These are phyloP conservation scores for Garcia nutans DNA, from an alignment of 345 rosid genomes.

Conservation along the genomic window DNA sequence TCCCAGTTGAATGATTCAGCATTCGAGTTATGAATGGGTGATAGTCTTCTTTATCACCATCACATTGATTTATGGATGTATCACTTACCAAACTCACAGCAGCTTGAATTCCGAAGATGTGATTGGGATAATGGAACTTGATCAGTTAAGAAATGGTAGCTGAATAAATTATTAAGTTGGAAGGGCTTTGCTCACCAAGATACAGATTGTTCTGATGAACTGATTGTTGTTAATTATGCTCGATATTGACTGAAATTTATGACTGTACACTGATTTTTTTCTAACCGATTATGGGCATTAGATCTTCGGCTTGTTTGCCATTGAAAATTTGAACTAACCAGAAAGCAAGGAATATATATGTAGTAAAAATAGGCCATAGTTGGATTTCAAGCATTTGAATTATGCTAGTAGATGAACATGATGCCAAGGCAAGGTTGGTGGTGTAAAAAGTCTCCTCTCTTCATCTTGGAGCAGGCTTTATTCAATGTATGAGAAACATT, in stretches of 20 bases:
- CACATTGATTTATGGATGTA: no score
- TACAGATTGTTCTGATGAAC: neutral
- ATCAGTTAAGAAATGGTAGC: neutral
- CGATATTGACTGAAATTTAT: neutral
- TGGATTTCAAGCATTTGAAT: neutral
- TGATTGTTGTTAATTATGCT: no score
- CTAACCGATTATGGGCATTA: neutral
- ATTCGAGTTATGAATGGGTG: no score
- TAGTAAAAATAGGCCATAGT: neutral
- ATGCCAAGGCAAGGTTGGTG: no score
- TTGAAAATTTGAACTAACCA: neutral
- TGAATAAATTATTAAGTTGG: neutral
- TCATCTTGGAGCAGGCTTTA: no score
- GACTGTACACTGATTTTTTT: neutral
- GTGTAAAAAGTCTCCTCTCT: no score
- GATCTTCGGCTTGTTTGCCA: neutral
- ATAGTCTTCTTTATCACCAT: no score
- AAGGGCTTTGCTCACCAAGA: neutral
- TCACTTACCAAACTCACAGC: neutral
- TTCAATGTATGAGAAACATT: no score
- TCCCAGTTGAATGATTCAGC: no score
- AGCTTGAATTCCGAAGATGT: neutral
- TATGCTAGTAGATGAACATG: neutral
- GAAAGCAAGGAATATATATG: neutral
- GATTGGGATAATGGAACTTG: neutral